Evolutionary conservation across 1,284 basidiomycete species (phyloP).

Genomic region (Peniophora sp.): DNA sequence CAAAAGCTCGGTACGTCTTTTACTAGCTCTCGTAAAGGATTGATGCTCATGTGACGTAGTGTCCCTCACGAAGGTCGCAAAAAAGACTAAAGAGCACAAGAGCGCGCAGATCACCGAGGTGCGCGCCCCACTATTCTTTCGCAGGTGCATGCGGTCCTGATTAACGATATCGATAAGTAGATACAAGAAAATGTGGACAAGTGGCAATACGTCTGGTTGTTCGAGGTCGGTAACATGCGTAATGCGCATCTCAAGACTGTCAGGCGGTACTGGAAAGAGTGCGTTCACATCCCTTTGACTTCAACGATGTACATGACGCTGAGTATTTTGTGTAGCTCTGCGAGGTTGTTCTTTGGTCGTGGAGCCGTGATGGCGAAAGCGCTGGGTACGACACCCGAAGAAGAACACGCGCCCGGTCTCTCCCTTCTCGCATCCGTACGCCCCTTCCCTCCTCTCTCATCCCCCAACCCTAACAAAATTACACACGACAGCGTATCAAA

Average conservation of each 20-base stretch:
- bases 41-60: conserved; percentile 32
- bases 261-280: conserved; percentile 91
- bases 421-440: conserved; percentile 74
- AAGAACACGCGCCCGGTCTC: conserved; percentile 80
- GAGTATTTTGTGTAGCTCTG: conserved; percentile 44
- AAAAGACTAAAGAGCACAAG: conserved; percentile 84
- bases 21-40: background rate
- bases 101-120: conserved; percentile 78
- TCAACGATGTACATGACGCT: background rate
- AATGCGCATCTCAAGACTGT: conserved; percentile 94
- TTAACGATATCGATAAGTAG: conserved; percentile 28
- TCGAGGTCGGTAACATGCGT: conserved; percentile 91
- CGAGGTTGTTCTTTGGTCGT: conserved; percentile 89
- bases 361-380: conserved; percentile 95
- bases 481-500: conserved; percentile 70
- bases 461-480: conserved; percentile 4
- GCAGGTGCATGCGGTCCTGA: background rate
- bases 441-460: conserved; percentile 8
- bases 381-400: conserved; percentile 82
- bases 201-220: conserved; percentile 93
- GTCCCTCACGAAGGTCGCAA: conserved; percentile 71
- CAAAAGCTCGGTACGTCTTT: conserved; percentile 58
- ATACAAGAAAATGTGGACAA: conserved; percentile 74
- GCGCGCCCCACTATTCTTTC: conserved; percentile 14
- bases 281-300: conserved; percentile 20